Percentiles rank a stretch among this genome's conserved stretches.
Conservation (phyloP, 2,329 filamentous ascomycete species). For the Coleophoma crateriformis region DNA sequence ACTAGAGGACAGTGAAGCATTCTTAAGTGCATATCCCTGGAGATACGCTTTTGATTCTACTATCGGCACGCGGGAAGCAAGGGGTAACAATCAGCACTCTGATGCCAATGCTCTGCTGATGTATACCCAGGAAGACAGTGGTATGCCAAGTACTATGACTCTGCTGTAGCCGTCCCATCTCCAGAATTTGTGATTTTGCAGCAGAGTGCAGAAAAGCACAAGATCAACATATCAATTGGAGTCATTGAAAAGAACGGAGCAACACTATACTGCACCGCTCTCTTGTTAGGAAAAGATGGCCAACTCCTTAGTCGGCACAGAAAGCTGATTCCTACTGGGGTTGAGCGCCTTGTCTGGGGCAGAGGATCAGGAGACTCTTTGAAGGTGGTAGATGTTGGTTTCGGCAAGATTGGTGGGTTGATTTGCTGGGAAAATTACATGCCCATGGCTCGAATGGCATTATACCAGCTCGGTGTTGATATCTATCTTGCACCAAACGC, state of each 20-base stretch:
- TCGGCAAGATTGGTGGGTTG: conserved; percentile 34
- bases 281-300: conserved; percentile 32
- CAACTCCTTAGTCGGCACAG: conserved; percentile 30
- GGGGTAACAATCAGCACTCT: conserved; percentile 19
- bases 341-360: conserved; percentile 34
- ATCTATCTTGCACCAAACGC: conserved; percentile 21
- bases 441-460: conserved; percentile 33
- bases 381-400: conserved; percentile 31
- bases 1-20: conserved; percentile 25
- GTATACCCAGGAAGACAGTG: conserved; percentile 30
- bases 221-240: conserved; percentile 30
- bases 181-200: conserved; percentile 28
- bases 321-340: conserved; percentile 35
- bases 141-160: conserved; percentile 34
- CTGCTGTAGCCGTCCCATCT: conserved; percentile 32
- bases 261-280: conserved; percentile 33
- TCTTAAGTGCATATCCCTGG: conserved; percentile 35
- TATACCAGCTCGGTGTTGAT: conserved; percentile 36
- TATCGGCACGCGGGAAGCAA: conserved; percentile 30
- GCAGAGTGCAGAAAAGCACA: conserved; percentile 28
- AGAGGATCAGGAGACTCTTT: conserved; percentile 33
- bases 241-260: conserved; percentile 35
- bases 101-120: too few species aligned
- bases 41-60: conserved; percentile 34
- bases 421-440: conserved; percentile 41